Evolutionary conservation across 371 early-diverging fungal species (phyloP), one percentile per base, ranked within the genome.

Genomic region (Mucor velutinosus): DNA sequence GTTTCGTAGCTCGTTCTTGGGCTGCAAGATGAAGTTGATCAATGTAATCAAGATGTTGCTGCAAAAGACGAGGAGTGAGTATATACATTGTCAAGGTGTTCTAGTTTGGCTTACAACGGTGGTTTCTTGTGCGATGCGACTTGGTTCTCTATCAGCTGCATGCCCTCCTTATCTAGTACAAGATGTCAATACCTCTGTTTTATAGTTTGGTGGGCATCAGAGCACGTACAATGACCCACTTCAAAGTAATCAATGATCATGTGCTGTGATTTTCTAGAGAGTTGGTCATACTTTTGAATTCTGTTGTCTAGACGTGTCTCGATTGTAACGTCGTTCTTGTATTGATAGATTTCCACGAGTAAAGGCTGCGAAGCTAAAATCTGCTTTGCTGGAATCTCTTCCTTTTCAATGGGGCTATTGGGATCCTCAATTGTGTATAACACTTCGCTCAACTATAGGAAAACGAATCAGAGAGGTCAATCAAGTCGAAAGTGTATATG

Each of bases 211-310:
- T 35, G 3, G 3, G 37, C 37, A 10, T 12, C 37, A 35, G 3
- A 7, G 7, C 1, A 49, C 39, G 39, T 63, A 73, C 73, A 17
- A 23, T 64, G 66, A 4, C 60, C 70, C 3, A 69, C 73, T 60
- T 73, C 73, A 29, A 73, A 65, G 33, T 73, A 73, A 51, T 73
- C 73, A 19, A 66, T 60, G 27, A 73, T 66, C 66, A 69, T 69
- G 35, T 66, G 23, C 57, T 71, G 71, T 53, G 60, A 59, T 39
- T 61, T 5, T 35, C 45, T 63, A 10, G 71, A 64, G 23, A 64
- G 64, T 11, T n/a, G 12, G 7, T 59, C 64, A 3, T 10, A 19
- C 6, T 39, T 63, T 27, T 58, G 41, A 2, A 64, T 11, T 29
- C 39, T 53, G 6, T 37, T 55, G 33, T 56, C 47, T 0, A 67